Percentiles rank a stretch among this genome's conserved stretches.
Conservation (phyloP, 2,329 filamentous ascomycete species). For the Zalaria obscura region DNA sequence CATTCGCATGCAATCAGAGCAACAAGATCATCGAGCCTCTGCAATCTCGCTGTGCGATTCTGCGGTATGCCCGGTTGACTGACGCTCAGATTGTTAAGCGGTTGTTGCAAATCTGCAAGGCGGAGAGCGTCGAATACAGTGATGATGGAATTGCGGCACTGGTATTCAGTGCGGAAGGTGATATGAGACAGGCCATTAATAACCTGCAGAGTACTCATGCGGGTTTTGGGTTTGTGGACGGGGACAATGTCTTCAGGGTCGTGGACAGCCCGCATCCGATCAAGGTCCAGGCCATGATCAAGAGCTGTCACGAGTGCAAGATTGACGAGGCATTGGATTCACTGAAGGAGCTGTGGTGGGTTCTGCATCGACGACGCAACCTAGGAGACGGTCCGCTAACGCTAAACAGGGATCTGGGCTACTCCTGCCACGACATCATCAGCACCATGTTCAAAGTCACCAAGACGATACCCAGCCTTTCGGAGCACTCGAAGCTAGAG, state of each 20-base stretch:
- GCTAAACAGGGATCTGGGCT: slow-evolving; percentile 56
- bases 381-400: slow-evolving; percentile 4
- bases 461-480: slow-evolving; percentile 82
- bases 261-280: slow-evolving; percentile 95
- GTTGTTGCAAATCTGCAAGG: slow-evolving; percentile 80
- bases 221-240: slow-evolving; percentile 92
- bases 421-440: slow-evolving; percentile 98
- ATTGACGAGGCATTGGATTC: slow-evolving; percentile 76
- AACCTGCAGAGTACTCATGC: slow-evolving; percentile 88
- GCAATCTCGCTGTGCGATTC: slow-evolving; percentile 89
- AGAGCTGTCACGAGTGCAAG: slow-evolving; percentile 86
- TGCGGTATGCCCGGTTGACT: slow-evolving; percentile 83
- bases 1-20: slow-evolving; percentile 95
- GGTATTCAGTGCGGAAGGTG: slow-evolving; percentile 92
- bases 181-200: slow-evolving; percentile 99
- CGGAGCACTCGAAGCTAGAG: slow-evolving; percentile 89
- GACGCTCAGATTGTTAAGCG: slow-evolving; percentile 87
- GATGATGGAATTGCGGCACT: slow-evolving; percentile 93
- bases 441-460: slow-evolving; percentile 99
- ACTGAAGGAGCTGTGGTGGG: slow-evolving; percentile 75
- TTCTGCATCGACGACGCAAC: slow-evolving; percentile 1
- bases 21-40: slow-evolving; percentile 99
- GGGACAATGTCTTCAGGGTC: slow-evolving; percentile 95
- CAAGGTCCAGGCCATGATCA: slow-evolving; percentile 97
- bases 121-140: slow-evolving; percentile 77